Percentiles rank a stretch among this genome's conserved stretches.
Evolutionary conservation across 345 rosid species (phyloP).

Genomic region (Noccaea caerulescens): DNA sequence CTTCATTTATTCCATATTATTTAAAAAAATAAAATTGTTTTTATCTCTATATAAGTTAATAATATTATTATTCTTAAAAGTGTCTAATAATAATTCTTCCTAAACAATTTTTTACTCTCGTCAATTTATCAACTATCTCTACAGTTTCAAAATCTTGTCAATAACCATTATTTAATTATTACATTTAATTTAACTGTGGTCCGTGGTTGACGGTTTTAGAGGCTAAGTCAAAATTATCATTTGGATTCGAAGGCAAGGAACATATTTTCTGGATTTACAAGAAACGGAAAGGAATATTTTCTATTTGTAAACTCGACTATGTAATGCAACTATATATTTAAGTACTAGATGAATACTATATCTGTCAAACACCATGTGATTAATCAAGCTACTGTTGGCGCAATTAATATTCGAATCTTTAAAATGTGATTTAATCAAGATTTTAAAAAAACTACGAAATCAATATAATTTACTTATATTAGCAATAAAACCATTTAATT

Average conservation of each 20-base stretch:
- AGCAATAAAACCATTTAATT: slow-evolving; percentile 28
- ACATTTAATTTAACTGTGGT: slow-evolving; percentile 13
- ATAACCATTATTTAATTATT: not conserved
- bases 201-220: slow-evolving; percentile 24
- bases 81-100: too few species aligned
- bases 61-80: too few species aligned
- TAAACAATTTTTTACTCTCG: too few species aligned
- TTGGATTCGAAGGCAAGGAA: slow-evolving; percentile 40
- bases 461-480: not conserved
- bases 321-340: not conserved
- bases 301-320: slow-evolving; percentile 27
- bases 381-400: slow-evolving; percentile 23
- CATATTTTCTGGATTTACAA: slow-evolving; percentile 36
- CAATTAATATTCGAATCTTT: slow-evolving; percentile 39
- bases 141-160: slow-evolving; percentile 12
- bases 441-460: not conserved
- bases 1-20: too few species aligned
- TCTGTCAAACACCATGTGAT: slow-evolving; percentile 1
- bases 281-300: slow-evolving; percentile 40
- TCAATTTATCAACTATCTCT: too few species aligned
- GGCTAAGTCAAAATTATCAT: slow-evolving; percentile 31
- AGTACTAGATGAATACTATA: not conserved
- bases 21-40: too few species aligned
- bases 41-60: too few species aligned
- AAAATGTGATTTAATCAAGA: slow-evolving; percentile 12